Percentiles rank a stretch among this genome's conserved stretches.
Conservation (phyloP, 768 basidiomycete species). For the Rhodosporidiobolus odoratus region DNA sequence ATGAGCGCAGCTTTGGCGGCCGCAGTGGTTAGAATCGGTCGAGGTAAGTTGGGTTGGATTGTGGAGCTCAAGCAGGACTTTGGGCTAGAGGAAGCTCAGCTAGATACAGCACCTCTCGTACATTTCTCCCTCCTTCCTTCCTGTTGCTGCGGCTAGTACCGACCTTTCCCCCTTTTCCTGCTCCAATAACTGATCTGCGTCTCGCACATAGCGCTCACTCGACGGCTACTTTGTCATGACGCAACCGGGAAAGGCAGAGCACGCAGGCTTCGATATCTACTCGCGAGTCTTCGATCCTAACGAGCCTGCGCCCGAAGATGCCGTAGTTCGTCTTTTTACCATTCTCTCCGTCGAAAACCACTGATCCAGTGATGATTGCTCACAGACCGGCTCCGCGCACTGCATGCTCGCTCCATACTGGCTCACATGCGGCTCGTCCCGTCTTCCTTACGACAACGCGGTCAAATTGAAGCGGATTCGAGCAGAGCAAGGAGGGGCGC, state of each 20-base stretch:
- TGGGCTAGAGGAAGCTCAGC: not conserved
- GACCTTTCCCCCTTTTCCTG: not conserved
- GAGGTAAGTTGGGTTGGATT: slow-evolving; percentile 17
- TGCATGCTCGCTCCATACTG: slow-evolving; percentile 43
- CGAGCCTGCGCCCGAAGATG: slow-evolving; percentile 40
- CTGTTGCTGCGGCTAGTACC: too few relatives aligned
- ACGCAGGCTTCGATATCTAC: slow-evolving; percentile 38
- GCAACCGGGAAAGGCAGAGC: slow-evolving; percentile 1
- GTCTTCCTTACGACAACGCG: not conserved
- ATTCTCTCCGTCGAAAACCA: not conserved
- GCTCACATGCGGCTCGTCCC: not conserved
- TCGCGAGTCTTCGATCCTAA: slow-evolving; percentile 43
- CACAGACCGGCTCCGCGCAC: slow-evolving; percentile 43
- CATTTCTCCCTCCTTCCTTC: not conserved
- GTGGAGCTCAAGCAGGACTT: slow-evolving; percentile 12
- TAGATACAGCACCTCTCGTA: not conserved
- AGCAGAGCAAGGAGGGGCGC: not conserved
- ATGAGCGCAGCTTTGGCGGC: not conserved
- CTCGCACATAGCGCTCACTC: not conserved
- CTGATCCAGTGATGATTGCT: not conserved
- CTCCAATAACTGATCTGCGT: too few relatives aligned
- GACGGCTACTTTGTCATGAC: slow-evolving; percentile 34
- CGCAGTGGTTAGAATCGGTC: not conserved
- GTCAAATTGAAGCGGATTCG: not conserved
- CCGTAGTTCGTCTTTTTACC: slow-evolving; percentile 32